Conservation (phyloP, 495 filamentous ascomycete genomes). For the Penicillium fimorum region DNA sequence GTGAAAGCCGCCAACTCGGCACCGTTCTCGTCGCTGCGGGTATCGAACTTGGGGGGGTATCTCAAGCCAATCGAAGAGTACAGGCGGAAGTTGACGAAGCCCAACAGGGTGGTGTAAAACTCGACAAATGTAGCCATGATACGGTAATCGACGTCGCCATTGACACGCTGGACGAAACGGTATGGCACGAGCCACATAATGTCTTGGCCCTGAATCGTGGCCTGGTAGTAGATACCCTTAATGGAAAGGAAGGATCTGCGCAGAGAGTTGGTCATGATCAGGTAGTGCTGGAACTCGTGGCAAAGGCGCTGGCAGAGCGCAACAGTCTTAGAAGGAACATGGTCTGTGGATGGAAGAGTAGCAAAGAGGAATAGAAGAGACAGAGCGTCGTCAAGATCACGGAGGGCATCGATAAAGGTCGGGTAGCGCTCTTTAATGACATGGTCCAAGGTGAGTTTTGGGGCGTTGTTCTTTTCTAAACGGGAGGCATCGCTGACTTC, state of each 20-base stretch:
- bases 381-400: constrained; percentile 94
- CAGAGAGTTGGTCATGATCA: constrained; percentile 84
- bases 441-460: constrained; percentile 87
- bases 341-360: constrained; percentile 83
- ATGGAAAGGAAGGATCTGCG: constrained; percentile 96
- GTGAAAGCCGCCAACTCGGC: constrained; percentile 91
- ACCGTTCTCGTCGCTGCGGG: constrained; percentile 78
- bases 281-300: constrained; percentile 95
- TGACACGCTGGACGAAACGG: constrained; percentile 89
- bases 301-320: constrained; percentile 86
- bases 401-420: constrained; percentile 89
- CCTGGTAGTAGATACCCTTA: constrained; percentile 99
- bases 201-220: constrained; percentile 96
- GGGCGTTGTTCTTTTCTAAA: constrained; percentile 80
- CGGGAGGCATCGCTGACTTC: constrained; percentile 83
- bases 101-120: constrained; percentile 93
- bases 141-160: constrained; percentile 91
- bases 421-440: constrained; percentile 97
- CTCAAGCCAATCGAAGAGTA: constrained; percentile 88
- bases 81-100: constrained; percentile 92
- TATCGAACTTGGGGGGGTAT: constrained; percentile 93
- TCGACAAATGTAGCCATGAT: constrained; percentile 99
- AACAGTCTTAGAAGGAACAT: constrained; percentile 89
- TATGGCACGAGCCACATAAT: constrained; percentile 97
- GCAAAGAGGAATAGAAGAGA: constrained; percentile 97